These are phyloP conservation scores for Candida germanica DNA, from an alignment of 805 yeast genomes.

Conservation along the genomic window DNA sequence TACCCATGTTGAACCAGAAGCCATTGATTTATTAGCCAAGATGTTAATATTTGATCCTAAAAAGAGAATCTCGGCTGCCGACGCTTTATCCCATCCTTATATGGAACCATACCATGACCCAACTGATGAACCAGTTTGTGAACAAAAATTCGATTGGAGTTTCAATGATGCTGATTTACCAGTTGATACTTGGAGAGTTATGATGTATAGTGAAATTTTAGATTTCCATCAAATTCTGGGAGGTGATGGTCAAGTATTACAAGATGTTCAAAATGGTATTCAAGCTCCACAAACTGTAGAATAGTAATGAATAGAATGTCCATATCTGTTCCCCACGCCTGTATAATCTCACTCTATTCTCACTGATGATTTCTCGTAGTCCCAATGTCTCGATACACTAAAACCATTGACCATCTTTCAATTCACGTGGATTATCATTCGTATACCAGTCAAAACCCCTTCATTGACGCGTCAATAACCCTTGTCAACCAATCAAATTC, in stretches of 20 bases:
- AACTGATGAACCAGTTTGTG: constrained; percentile 93
- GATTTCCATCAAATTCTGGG: constrained; percentile 91
- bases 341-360: no score
- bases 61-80: constrained; percentile 88
- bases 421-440: no score
- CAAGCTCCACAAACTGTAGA: constrained; percentile 22
- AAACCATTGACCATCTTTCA: no score
- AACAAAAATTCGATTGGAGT: constrained; percentile 93
- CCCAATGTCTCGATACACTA: no score
- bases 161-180: constrained; percentile 97
- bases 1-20: constrained; percentile 68
- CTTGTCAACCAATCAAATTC: background rate
- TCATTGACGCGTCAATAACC: background rate
- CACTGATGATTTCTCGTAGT: no score
- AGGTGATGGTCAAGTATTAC: constrained; percentile 20
- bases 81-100: constrained; percentile 86
- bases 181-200: constrained; percentile 96
- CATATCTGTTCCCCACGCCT: no score
- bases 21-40: constrained; percentile 80
- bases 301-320: no score
- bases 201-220: constrained; percentile 97
- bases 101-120: constrained; percentile 96
- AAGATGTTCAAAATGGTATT: constrained; percentile 26
- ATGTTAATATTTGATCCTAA: constrained; percentile 96
- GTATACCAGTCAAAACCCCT: no score